phyloP scores from a whole-genome alignment of 345 rosid species.

The Viola odorata region DNA sequence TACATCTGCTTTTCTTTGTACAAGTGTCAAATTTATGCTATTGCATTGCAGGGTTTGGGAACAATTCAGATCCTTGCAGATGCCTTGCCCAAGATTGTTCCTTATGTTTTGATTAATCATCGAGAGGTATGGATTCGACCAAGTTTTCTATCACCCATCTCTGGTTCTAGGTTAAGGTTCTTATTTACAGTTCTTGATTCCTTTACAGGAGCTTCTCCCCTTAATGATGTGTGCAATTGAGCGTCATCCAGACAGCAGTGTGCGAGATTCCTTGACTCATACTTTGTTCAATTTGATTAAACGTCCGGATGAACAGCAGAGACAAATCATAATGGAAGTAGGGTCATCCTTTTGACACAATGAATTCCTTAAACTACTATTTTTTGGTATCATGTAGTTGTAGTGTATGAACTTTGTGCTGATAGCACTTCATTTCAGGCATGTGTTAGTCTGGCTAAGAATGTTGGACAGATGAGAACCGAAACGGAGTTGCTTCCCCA shows the following conservation, averaged over 20 bases:
- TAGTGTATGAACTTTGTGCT: conserved; percentile 19
- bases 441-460: conserved; percentile 84
- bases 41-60: conserved; percentile 63
- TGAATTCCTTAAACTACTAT: conserved; percentile 17
- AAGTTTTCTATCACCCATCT: not conserved
- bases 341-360: conserved; percentile 20
- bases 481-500: conserved; percentile 96
- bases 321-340: conserved; percentile 94
- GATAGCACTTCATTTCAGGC: conserved; percentile 54
- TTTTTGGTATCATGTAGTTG: conserved; percentile 5
- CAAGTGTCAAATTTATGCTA: conserved; percentile 15
- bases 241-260: conserved; percentile 76
- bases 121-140: conserved; percentile 63
- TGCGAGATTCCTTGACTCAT: conserved; percentile 91
- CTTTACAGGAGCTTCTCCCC: conserved; percentile 82
- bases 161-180: conserved; percentile 3
- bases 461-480: conserved; percentile 97
- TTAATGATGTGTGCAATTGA: conserved; percentile 98
- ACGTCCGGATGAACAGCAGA: conserved; percentile 97
- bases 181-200: conserved; percentile 11
- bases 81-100: conserved; percentile 95
- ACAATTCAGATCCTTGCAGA: conserved; percentile 95
- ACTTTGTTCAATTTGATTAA: conserved; percentile 88
- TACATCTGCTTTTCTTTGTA: conserved; percentile 1
- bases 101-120: conserved; percentile 93